These are phyloP conservation scores for Ogataea degrootiae DNA, from an alignment of 805 yeast species.

Conservation along the genomic window DNA sequence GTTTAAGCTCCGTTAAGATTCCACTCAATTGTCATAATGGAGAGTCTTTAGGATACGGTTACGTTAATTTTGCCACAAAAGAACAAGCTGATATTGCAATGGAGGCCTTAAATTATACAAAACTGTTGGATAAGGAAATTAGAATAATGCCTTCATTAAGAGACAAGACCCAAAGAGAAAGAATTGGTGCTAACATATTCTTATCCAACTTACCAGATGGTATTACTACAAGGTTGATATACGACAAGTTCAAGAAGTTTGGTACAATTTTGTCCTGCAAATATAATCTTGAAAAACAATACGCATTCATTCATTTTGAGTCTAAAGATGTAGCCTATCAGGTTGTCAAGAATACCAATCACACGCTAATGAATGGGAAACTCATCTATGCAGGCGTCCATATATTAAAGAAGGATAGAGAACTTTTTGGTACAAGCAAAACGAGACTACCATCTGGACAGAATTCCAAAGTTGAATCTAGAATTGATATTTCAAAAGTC, in stretches of 20 bases:
- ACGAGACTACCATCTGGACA: background rate
- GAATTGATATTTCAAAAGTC: slow-evolving; percentile 9
- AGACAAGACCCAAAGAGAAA: slow-evolving; percentile 35
- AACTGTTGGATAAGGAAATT: slow-evolving; percentile 37
- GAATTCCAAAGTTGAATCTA: background rate
- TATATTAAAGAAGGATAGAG: slow-evolving; percentile 26
- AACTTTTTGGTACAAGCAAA: slow-evolving; percentile 14
- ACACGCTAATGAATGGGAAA: slow-evolving; percentile 19
- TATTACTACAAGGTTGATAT: slow-evolving; percentile 27
- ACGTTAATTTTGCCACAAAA: slow-evolving; percentile 52
- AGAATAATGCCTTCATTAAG: slow-evolving; percentile 54
- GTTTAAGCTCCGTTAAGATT: slow-evolving; percentile 55
- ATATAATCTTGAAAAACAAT: slow-evolving; percentile 17
- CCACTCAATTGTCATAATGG: slow-evolving; percentile 51
- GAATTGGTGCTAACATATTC: slow-evolving; percentile 47
- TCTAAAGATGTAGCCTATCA: slow-evolving; percentile 30
- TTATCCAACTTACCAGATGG: slow-evolving; percentile 40
- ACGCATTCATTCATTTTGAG: slow-evolving; percentile 40
- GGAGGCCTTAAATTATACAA: slow-evolving; percentile 50
- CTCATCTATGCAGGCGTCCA: slow-evolving; percentile 26
- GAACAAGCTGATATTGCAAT: slow-evolving; percentile 53
- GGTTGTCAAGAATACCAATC: slow-evolving; percentile 30
- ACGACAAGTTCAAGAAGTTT: slow-evolving; percentile 23
- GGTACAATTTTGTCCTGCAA: slow-evolving; percentile 31
- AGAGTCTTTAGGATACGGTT: slow-evolving; percentile 66